These are phyloP conservation scores for Pleurotus salmoneostramineus DNA, from an alignment of 768 basidiomycete genomes.

Conservation along the genomic window DNA sequence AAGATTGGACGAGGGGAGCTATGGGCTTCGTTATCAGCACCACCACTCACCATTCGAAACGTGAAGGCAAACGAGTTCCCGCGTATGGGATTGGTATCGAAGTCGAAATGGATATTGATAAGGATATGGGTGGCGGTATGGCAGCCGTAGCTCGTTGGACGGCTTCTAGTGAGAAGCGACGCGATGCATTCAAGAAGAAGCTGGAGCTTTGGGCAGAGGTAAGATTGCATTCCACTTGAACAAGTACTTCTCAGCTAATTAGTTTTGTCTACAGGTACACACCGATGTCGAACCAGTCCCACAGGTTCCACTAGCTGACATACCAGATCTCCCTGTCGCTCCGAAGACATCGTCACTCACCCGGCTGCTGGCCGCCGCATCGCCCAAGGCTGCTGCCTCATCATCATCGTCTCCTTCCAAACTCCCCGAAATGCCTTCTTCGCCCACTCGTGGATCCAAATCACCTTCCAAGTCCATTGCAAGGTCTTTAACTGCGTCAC, in stretches of 20 bases:
- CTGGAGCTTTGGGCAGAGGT: constrained; percentile 66
- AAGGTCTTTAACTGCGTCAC: constrained; percentile 45
- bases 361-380: constrained; percentile 65
- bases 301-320: constrained; percentile 56
- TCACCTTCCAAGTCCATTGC: constrained; percentile 8
- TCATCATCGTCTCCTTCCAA: constrained; percentile 27
- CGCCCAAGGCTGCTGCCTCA: constrained; percentile 55
- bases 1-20: constrained; percentile 76
- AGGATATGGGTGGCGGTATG: constrained; percentile 79
- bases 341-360: constrained; percentile 67
- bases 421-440: constrained; percentile 33
- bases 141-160: constrained; percentile 89
- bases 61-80: constrained; percentile 61
- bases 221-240: constrained; percentile 12
- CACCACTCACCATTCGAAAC: constrained; percentile 69
- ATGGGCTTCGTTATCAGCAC: constrained; percentile 78
- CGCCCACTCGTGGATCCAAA: constrained; percentile 31
- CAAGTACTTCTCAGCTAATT: not conserved
- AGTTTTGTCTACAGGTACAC: constrained; percentile 45
- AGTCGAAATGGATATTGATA: constrained; percentile 82
- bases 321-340: constrained; percentile 53
- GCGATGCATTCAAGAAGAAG: constrained; percentile 53
- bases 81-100: constrained; percentile 86
- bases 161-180: constrained; percentile 58
- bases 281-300: constrained; percentile 38